phyloP scores from a whole-genome alignment of 257 asterid species.

The Jaltomata sinuosa region DNA sequence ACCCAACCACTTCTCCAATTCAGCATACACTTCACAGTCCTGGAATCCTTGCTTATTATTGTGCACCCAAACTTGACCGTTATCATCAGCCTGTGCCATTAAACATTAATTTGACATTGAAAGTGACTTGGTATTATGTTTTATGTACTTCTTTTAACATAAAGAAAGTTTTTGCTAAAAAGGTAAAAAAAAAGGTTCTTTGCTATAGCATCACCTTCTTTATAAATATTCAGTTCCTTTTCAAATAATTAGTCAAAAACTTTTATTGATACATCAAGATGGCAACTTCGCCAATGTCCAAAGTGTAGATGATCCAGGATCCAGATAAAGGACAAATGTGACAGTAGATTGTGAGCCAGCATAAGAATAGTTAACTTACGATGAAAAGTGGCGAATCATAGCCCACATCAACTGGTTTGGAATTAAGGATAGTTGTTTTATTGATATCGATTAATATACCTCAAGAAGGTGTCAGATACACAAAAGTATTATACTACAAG shows the following conservation, averaged over 20 bases:
- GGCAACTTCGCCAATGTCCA: background rate
- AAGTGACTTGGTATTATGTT: background rate
- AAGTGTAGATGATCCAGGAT: background rate
- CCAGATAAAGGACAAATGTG: background rate
- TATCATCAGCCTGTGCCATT: slow-evolving; percentile 38
- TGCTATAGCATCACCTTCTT: background rate
- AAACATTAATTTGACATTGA: background rate
- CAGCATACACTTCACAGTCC: slow-evolving; percentile 79
- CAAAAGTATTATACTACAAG: background rate
- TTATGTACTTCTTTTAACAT: background rate
- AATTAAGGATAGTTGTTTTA: background rate
- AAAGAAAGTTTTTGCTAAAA: background rate
- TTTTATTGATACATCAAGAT: background rate
- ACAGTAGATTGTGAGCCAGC: background rate
- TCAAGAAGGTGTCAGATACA: background rate
- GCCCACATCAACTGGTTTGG: background rate
- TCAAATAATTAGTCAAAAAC: background rate
- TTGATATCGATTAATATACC: background rate
- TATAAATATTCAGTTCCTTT: background rate
- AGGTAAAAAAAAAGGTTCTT: background rate
- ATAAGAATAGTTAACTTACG: background rate
- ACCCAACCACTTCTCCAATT: slow-evolving; percentile 72
- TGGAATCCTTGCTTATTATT: slow-evolving; percentile 81
- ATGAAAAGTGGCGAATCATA: background rate
- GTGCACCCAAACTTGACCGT: slow-evolving; percentile 73